A percentile compares a stretch with the other conserved stretches of the same genome.
Conservation (phyloP, 805 yeast genomes). For the Maudiozyma serrabonitensis region DNA sequence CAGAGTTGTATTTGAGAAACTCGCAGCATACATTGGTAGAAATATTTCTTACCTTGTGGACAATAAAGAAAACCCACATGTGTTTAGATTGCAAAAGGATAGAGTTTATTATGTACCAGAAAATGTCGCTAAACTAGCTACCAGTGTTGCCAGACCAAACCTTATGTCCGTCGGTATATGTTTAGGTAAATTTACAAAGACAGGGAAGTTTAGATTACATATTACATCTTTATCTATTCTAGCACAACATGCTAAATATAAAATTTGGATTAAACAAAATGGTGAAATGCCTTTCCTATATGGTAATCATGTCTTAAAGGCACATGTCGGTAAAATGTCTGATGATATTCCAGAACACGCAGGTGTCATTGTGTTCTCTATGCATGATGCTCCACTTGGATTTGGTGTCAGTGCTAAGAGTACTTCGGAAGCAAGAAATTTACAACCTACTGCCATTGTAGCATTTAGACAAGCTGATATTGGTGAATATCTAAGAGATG, state of each 20-base stretch:
- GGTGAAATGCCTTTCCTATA: conserved; percentile 98
- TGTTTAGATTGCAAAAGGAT: conserved; percentile 91
- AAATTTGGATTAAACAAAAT: conserved; percentile 91
- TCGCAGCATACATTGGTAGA: conserved; percentile 94
- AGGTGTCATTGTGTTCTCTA: conserved; percentile 83
- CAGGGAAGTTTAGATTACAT: conserved; percentile 92
- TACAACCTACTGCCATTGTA: conserved; percentile 90
- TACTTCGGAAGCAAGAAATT: conserved; percentile 74
- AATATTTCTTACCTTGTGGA: conserved; percentile 83
- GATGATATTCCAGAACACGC: conserved; percentile 98
- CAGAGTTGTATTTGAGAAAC: conserved; percentile 87
- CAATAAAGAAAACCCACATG: conserved; percentile 73
- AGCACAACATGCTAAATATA: conserved; percentile 82
- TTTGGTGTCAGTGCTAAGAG: conserved; percentile 93
- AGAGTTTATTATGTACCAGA: conserved; percentile 90
- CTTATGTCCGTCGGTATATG: conserved; percentile 91
- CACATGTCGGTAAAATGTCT: conserved; percentile 92
- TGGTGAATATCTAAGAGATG: conserved; percentile 96
- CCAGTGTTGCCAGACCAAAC: conserved; percentile 79
- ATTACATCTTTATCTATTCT: conserved; percentile 80
- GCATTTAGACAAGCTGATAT: conserved; percentile 96
- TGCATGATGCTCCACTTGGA: conserved; percentile 89
- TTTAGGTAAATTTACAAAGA: conserved; percentile 93
- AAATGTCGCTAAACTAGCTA: conserved; percentile 73
- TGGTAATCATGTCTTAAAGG: conserved; percentile 93